Conservation (phyloP, 208 protist genomes). For the Leishmania lainsoni region DNA sequence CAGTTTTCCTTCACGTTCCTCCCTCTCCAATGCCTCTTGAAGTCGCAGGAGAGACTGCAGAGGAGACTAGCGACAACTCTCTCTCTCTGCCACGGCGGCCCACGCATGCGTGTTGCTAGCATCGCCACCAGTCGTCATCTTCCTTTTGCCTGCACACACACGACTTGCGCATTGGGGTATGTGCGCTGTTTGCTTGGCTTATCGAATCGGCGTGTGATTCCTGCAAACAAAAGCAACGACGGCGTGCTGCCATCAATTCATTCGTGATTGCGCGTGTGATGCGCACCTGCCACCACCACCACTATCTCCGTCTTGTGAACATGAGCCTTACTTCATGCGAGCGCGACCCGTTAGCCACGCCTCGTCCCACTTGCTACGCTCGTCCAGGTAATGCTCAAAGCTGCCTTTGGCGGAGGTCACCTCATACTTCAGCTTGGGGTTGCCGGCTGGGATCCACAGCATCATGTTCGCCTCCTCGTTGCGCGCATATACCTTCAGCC, state of each 20-base stretch:
- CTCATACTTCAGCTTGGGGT: conserved; percentile 91
- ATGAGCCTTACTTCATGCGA: conserved; percentile 75
- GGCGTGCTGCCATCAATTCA: not conserved
- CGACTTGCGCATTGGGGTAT: not conserved
- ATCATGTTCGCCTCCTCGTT: conserved; percentile 93
- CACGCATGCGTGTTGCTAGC: not conserved
- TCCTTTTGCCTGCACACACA: not conserved
- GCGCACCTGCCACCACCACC: not conserved
- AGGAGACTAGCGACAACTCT: not conserved
- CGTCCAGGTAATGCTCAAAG: conserved; percentile 90
- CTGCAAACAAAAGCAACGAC: not conserved
- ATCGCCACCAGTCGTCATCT: not conserved
- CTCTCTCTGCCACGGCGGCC: not conserved
- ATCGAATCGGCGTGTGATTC: not conserved
- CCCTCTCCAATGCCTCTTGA: not conserved
- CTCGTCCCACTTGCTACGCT: conserved; percentile 92
- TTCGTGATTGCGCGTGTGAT: not conserved
- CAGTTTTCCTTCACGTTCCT: not conserved
- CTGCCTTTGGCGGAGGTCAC: conserved; percentile 79
- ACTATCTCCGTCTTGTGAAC: not conserved
- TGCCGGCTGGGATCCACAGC: conserved; percentile 87
- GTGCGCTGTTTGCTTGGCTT: too few species aligned
- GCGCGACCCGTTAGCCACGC: conserved; percentile 90
- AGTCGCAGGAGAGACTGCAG: not conserved
- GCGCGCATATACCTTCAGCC: conserved; percentile 88